Evolutionary conservation across 2,329 filamentous ascomycete genomes (phyloP).

Genomic region (Zasmidium cellare): DNA sequence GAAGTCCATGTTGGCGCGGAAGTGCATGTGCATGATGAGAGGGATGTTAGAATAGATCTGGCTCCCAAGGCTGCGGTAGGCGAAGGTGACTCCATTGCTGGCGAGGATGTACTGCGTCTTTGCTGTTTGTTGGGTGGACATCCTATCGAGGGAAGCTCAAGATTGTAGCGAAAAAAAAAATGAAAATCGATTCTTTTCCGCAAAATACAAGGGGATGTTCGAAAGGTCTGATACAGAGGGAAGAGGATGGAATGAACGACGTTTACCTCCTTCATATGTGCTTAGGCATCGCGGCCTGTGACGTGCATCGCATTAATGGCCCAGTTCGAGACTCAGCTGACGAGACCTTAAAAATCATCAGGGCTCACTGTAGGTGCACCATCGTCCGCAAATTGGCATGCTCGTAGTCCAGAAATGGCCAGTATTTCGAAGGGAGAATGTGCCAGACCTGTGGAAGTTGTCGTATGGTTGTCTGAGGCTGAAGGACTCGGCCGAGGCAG

Average conservation of each 20-base stretch:
- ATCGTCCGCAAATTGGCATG: not conserved
- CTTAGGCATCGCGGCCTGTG: no score
- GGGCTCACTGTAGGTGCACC: not conserved
- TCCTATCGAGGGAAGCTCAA: no score
- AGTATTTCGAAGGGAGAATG: no score
- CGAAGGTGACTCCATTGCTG: conserved; percentile 5
- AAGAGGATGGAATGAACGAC: no score
- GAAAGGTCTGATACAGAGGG: no score
- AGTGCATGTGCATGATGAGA: conserved; percentile 14
- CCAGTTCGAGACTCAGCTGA: not conserved
- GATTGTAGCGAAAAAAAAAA: no score
- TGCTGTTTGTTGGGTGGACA: not conserved
- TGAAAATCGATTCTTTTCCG: no score
- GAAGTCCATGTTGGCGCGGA: conserved; percentile 15
- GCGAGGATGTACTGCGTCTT: conserved; percentile 7
- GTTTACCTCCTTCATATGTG: no score
- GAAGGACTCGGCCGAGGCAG: not conserved
- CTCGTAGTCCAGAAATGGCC: not conserved
- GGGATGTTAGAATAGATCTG: not conserved
- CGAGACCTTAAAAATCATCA: not conserved
- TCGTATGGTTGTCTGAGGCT: not conserved
- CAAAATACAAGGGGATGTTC: no score
- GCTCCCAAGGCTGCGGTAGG: conserved; percentile 7
- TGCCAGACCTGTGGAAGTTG: not conserved
- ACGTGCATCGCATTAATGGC: no score